These are phyloP conservation scores for Coccomyxa sp. DNA, from an alignment of 139 green algal species.

Conservation along the genomic window DNA sequence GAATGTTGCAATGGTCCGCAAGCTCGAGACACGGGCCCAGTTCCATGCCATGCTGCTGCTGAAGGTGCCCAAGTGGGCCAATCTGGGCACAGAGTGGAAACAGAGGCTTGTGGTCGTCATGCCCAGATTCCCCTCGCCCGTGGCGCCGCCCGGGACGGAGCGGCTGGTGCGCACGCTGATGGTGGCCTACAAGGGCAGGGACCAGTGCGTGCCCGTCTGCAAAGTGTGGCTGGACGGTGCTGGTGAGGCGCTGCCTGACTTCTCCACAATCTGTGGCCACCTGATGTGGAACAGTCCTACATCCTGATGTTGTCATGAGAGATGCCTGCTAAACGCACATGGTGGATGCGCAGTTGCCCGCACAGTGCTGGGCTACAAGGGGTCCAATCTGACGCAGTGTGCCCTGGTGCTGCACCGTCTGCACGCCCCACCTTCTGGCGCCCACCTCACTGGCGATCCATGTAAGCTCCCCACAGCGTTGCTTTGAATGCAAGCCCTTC, in stretches of 20 bases:
- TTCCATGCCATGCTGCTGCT: slow-evolving; percentile 33
- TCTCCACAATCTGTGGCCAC: too few relatives aligned
- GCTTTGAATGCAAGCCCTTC: too few relatives aligned
- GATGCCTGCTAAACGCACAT: too few relatives aligned
- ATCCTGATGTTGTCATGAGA: too few relatives aligned
- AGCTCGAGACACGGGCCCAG: slow-evolving; percentile 27
- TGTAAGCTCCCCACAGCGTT: background rate
- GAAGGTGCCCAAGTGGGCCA: slow-evolving; percentile 29
- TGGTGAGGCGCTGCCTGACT: too few relatives aligned
- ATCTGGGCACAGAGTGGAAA: slow-evolving; percentile 18
- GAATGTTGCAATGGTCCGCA: slow-evolving; percentile 31
- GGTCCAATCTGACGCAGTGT: slow-evolving; percentile 11
- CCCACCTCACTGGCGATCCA: slow-evolving; percentile 14
- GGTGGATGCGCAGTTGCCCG: background rate
- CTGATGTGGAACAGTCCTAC: too few relatives aligned
- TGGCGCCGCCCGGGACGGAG: background rate
- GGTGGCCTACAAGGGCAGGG: slow-evolving; percentile 18
- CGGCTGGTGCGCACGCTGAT: slow-evolving; percentile 18
- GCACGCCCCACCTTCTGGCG: slow-evolving; percentile 9
- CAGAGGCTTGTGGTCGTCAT: background rate
- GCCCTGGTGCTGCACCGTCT: slow-evolving; percentile 11
- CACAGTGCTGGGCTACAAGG: slow-evolving; percentile 3
- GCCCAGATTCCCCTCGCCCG: background rate
- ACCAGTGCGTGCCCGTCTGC: slow-evolving; percentile 13
- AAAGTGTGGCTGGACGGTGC: slow-evolving; percentile 22